A percentile compares a stretch with the other conserved stretches of the same genome.
Conservation (phyloP, 257 asterid genomes). For the Nicotiana paniculata region DNA sequence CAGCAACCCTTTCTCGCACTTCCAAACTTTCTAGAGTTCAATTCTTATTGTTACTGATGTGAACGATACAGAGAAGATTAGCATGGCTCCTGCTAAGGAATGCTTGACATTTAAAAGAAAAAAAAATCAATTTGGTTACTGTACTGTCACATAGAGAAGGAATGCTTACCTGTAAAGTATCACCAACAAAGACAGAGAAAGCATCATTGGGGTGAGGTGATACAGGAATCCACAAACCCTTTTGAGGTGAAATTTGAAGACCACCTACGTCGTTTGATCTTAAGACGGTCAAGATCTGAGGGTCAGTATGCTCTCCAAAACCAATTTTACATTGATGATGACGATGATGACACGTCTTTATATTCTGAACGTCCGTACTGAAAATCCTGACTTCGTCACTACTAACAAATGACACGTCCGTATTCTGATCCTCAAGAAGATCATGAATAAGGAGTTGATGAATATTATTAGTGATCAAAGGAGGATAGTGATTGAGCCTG, state of each 20-base stretch:
- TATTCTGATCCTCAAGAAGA: too few relatives aligned
- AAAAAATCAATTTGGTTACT: too few relatives aligned
- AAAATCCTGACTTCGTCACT: too few relatives aligned
- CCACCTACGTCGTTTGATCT: conserved; percentile 56
- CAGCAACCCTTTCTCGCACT: too few relatives aligned
- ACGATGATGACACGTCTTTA: too few relatives aligned
- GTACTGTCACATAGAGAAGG: not conserved
- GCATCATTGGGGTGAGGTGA: conserved; percentile 33
- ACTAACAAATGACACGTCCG: not conserved
- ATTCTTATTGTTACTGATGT: too few relatives aligned
- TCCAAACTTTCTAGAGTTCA: too few relatives aligned
- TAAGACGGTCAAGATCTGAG: conserved; percentile 70
- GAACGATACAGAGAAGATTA: too few relatives aligned
- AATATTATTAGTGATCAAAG: not conserved
- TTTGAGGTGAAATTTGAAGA: conserved; percentile 46
- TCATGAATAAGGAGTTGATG: not conserved
- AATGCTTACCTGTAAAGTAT: conserved; percentile 50
- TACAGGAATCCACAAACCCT: conserved; percentile 63
- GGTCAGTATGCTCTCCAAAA: conserved; percentile 89
- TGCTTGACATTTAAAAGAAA: too few relatives aligned
- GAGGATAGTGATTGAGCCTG: conserved; percentile 64
- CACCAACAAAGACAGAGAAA: conserved; percentile 61
- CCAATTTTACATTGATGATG: conserved; percentile 27
- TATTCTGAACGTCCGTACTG: too few relatives aligned
- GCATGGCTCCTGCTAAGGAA: too few relatives aligned